phyloP scores from a whole-genome alignment of 2,329 filamentous ascomycete genomes.

The Oidium heveae region DNA sequence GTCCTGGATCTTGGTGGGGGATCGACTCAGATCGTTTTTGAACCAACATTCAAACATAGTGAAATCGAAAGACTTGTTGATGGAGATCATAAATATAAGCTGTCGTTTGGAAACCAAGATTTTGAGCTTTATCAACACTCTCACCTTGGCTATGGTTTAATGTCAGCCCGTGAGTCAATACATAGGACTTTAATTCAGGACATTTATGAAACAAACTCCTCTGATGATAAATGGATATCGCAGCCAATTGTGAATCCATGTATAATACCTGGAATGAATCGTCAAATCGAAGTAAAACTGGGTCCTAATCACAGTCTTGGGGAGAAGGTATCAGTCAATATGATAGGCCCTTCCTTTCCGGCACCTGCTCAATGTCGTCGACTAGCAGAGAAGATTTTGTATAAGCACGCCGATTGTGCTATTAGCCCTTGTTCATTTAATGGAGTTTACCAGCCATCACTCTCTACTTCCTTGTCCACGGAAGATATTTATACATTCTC shows the following conservation, averaged over 20 bases:
- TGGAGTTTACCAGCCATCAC: constrained; percentile 76
- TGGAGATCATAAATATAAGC: constrained; percentile 86
- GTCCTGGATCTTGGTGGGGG: constrained; percentile 92
- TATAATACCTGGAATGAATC: constrained; percentile 55
- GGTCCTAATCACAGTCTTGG: constrained; percentile 40
- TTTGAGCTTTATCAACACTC: constrained; percentile 96
- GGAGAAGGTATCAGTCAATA: constrained; percentile 43
- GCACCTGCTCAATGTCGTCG: constrained; percentile 71
- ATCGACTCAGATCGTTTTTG: constrained; percentile 94
- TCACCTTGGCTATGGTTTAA: constrained; percentile 86
- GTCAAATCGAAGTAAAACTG: constrained; percentile 48
- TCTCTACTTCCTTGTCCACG: constrained; percentile 72
- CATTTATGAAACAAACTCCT: constrained; percentile 35
- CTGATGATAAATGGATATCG: constrained; percentile 39
- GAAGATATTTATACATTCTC: constrained; percentile 94
- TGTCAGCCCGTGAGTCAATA: constrained; percentile 76
- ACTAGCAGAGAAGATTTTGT: constrained; percentile 70
- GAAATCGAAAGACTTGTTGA: constrained; percentile 39
- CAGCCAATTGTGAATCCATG: constrained; percentile 61
- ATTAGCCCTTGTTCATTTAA: constrained; percentile 95
- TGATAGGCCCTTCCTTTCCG: constrained; percentile 56
- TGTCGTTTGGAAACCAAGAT: constrained; percentile 69
- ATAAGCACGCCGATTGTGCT: constrained; percentile 61
- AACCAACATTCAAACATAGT: constrained; percentile 61
- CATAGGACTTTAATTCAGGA: constrained; percentile 53